Evolutionary conservation across 192 early-diverging fungal genomes (phyloP).

Genomic region (Rhizophagus prolifer): DNA sequence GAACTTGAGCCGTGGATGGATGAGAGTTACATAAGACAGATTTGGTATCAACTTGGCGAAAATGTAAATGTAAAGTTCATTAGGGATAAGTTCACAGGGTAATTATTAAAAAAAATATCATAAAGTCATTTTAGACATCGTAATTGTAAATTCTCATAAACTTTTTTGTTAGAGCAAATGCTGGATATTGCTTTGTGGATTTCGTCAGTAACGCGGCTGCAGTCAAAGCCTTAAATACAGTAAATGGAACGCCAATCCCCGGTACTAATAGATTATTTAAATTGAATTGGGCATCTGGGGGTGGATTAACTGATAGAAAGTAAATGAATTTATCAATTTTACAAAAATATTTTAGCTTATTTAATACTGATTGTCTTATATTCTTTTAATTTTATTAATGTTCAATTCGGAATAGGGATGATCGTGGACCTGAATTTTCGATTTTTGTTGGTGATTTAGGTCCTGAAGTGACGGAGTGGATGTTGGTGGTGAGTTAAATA

Average conservation of each 20-base stretch:
- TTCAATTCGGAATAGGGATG: constrained; percentile 45
- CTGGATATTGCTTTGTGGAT: constrained; percentile 95
- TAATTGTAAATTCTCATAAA: background rate
- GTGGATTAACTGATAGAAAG: constrained; percentile 60
- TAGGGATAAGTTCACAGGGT: constrained; percentile 88
- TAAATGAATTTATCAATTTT: constrained; percentile 33
- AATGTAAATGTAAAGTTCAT: constrained; percentile 91
- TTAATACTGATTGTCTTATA: background rate
- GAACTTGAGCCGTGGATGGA: constrained; percentile 99
- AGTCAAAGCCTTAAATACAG: constrained; percentile 63
- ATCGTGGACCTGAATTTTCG: constrained; percentile 77
- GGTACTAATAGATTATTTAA: constrained; percentile 79
- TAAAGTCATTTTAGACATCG: background rate
- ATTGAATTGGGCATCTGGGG: constrained; percentile 96
- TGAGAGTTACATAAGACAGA: constrained; percentile 81
- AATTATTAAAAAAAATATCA: constrained; percentile 9
- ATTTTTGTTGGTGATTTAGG: constrained; percentile 97
- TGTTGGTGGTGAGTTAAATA: constrained; percentile 63
- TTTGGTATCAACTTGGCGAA: constrained; percentile 87
- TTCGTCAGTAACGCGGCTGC: constrained; percentile 69
- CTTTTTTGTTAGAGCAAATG: constrained; percentile 45
- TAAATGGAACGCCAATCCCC: constrained; percentile 84
- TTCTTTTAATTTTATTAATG: background rate
- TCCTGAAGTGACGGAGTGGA: constrained; percentile 83
- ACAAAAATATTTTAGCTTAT: background rate